A percentile compares a stretch with the other conserved stretches of the same genome.
Evolutionary conservation across 495 filamentous ascomycete species (phyloP).

Genomic region (Xylaria scruposa): DNA sequence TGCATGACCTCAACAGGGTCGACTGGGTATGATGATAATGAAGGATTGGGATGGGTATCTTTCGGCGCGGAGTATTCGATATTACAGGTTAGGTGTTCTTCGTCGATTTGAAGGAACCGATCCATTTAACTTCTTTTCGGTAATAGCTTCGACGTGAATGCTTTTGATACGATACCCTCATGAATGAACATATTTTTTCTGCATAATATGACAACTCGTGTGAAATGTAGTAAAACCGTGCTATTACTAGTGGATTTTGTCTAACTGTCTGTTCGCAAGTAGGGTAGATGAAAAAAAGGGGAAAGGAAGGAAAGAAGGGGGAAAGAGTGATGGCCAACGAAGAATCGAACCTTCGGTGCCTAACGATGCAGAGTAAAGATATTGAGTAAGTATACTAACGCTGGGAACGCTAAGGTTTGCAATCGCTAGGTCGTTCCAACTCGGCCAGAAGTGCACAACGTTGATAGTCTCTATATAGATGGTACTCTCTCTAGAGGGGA

Average conservation of each 20-base stretch:
- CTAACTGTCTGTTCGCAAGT: background rate
- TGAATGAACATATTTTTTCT: background rate
- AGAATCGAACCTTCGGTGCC: background rate
- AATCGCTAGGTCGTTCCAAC: background rate
- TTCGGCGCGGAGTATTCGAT: background rate
- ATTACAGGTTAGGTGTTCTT: background rate
- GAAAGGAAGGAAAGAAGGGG: background rate
- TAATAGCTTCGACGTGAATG: background rate
- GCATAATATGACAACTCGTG: background rate
- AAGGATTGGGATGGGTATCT: background rate
- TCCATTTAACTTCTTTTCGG: background rate
- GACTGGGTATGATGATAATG: background rate
- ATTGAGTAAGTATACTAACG: background rate
- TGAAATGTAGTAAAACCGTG: too few species aligned
- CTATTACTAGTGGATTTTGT: too few species aligned
- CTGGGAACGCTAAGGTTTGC: background rate
- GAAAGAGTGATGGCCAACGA: background rate
- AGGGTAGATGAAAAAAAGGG: background rate
- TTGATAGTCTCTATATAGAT: background rate
- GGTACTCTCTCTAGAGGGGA: background rate
- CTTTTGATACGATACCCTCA: conserved; percentile 2
- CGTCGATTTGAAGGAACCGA: background rate
- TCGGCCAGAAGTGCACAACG: background rate
- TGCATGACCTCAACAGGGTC: background rate
- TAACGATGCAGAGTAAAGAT: conserved; percentile 15